A percentile compares a stretch with the other conserved stretches of the same genome.
These are phyloP conservation scores for Turnera subulata DNA, from an alignment of 345 rosid genomes.

Conservation along the genomic window DNA sequence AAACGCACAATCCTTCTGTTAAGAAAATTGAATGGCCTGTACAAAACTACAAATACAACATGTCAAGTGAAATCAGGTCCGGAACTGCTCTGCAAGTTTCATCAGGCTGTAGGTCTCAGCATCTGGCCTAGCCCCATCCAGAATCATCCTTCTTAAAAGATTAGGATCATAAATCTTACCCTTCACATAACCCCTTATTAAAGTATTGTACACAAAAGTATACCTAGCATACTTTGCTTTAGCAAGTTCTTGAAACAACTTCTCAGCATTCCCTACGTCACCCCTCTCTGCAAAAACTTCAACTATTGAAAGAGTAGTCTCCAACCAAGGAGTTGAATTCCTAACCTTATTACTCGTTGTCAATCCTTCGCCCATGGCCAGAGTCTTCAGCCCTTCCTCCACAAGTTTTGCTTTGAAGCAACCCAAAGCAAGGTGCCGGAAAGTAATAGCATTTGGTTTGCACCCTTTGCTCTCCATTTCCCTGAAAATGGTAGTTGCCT, in stretches of 20 bases:
- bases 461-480: slow-evolving; percentile 53
- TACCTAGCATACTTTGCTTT: slow-evolving; percentile 62
- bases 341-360: slow-evolving; percentile 46
- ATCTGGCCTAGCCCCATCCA: slow-evolving; percentile 90
- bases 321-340: slow-evolving; percentile 83
- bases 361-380: slow-evolving; percentile 46
- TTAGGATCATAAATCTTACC: slow-evolving; percentile 61
- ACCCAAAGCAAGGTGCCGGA: slow-evolving; percentile 81
- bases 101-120: slow-evolving; percentile 84
- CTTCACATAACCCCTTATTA: slow-evolving; percentile 80
- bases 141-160: slow-evolving; percentile 85
- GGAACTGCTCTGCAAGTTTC: slow-evolving; percentile 63
- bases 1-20: neutral
- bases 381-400: slow-evolving; percentile 66
- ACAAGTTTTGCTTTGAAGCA: slow-evolving; percentile 60
- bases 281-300: slow-evolving; percentile 77
- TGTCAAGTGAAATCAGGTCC: slow-evolving; percentile 10
- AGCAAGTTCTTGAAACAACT: slow-evolving; percentile 61
- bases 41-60: neutral
- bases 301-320: slow-evolving; percentile 65
- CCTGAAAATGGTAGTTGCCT: slow-evolving; percentile 56
- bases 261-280: slow-evolving; percentile 64
- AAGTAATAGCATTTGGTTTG: slow-evolving; percentile 77
- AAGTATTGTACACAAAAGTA: slow-evolving; percentile 72
- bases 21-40: neutral